phyloP scores from a whole-genome alignment of 2,329 filamentous ascomycete species.

The Ophiostoma angusticollis region DNA sequence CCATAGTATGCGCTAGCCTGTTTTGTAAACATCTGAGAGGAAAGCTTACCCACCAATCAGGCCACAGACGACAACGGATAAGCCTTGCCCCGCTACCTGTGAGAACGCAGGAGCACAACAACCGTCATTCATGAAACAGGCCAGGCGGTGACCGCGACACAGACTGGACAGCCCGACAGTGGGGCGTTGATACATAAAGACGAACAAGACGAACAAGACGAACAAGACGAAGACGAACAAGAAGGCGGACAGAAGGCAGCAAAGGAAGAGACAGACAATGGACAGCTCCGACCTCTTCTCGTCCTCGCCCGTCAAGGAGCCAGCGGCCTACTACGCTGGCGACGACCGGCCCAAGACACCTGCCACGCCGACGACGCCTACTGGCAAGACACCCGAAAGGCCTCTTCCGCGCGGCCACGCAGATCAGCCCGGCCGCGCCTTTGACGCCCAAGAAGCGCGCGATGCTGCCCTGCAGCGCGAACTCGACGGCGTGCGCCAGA shows the following conservation, averaged over 20 bases:
- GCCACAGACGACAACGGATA: too few species aligned
- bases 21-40: too few species aligned
- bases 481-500: conserved; percentile 67
- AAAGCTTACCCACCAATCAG: too few species aligned
- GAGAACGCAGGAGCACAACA: too few species aligned
- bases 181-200: too few species aligned
- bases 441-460: conserved; percentile 53
- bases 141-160: too few species aligned
- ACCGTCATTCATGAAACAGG: too few species aligned
- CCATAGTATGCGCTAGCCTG: not conserved
- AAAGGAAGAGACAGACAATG: conserved; percentile 6
- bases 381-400: conserved; percentile 14
- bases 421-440: conserved; percentile 22
- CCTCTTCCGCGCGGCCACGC: conserved; percentile 13
- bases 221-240: too few species aligned
- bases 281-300: conserved; percentile 16
- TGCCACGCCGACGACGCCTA: conserved; percentile 35
- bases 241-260: not conserved
- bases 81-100: too few species aligned
- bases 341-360: conserved; percentile 29
- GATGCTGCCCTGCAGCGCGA: conserved; percentile 67
- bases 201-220: too few species aligned
- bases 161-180: too few species aligned
- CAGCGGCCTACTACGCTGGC: conserved; percentile 2
- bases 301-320: conserved; percentile 13